These are phyloP conservation scores for Mortierella sp. DNA, from an alignment of 371 early-diverging fungal species.

Conservation along the genomic window DNA sequence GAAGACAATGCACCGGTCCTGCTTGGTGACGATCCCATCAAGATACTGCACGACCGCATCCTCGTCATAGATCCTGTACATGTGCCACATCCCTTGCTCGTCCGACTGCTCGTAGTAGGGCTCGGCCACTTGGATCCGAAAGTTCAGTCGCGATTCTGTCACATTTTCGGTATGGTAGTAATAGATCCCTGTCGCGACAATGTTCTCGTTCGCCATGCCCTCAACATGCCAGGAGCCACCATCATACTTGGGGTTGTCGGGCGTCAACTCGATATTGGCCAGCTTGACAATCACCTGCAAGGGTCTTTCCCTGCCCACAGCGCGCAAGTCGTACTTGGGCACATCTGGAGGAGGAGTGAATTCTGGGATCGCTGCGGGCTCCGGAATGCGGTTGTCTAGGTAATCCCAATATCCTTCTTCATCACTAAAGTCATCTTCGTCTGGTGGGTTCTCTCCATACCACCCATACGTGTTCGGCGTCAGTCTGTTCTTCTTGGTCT, in stretches of 20 bases:
- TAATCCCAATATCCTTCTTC: background rate
- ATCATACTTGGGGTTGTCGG: constrained; percentile 62
- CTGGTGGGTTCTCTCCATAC: constrained; percentile 17
- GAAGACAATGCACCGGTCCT: constrained; percentile 69
- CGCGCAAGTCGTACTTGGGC: constrained; percentile 40
- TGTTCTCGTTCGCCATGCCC: constrained; percentile 73
- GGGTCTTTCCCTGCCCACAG: constrained; percentile 24
- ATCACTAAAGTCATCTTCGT: constrained; percentile 24
- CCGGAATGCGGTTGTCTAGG: constrained; percentile 22
- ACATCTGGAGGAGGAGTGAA: constrained; percentile 8
- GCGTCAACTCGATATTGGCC: constrained; percentile 68
- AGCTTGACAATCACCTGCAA: constrained; percentile 80
- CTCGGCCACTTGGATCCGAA: constrained; percentile 52
- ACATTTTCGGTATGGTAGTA: constrained; percentile 74
- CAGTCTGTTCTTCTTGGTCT: constrained; percentile 30
- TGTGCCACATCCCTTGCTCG: constrained; percentile 12
- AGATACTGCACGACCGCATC: constrained; percentile 41
- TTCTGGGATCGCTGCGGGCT: constrained; percentile 7
- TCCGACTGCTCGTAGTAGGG: constrained; percentile 45
- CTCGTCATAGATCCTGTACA: constrained; percentile 25
- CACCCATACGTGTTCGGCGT: too few species aligned
- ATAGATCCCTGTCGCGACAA: constrained; percentile 73
- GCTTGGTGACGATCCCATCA: constrained; percentile 47
- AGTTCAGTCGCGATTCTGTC: constrained; percentile 58
- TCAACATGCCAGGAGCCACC: constrained; percentile 78